phyloP scores from a whole-genome alignment of 1,139 yeast species.

The Suhomyces chickasaworum region DNA sequence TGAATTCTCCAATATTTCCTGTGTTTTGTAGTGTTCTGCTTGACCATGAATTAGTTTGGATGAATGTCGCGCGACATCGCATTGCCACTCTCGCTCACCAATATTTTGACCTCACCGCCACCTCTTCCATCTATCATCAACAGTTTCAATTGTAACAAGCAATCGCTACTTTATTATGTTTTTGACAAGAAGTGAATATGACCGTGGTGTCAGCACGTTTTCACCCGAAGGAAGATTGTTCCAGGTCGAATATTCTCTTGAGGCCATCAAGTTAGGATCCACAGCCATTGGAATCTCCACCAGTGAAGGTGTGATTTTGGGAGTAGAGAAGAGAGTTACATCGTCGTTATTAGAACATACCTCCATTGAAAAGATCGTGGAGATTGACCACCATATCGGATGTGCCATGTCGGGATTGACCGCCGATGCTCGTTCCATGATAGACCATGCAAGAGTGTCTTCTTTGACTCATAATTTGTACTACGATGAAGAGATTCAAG shows the following conservation, averaged over 20 bases:
- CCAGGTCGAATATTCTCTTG: constrained; percentile 97
- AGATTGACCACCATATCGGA: constrained; percentile 91
- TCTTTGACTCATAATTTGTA: constrained; percentile 86
- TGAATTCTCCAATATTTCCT: too few relatives aligned
- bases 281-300: constrained; percentile 98
- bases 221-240: constrained; percentile 98
- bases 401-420: constrained; percentile 99
- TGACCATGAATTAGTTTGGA: neutral
- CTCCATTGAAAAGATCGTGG: constrained; percentile 94
- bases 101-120: constrained; percentile 3
- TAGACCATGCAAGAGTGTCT: constrained; percentile 95
- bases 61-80: constrained; percentile 3
- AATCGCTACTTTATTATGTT: constrained; percentile 56
- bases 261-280: constrained; percentile 94
- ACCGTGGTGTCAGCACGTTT: constrained; percentile 97
- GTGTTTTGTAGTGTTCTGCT: too few relatives aligned
- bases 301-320: constrained; percentile 94
- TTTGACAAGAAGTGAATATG: constrained; percentile 97
- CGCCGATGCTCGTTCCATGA: constrained; percentile 98
- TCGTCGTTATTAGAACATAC: constrained; percentile 88
- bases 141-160: constrained; percentile 1
- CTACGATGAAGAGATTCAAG: constrained; percentile 90
- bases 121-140: neutral
- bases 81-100: constrained; percentile 13
- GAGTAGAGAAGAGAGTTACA: constrained; percentile 96